phyloP scores from a whole-genome alignment of 331 rosid genomes.

The Malus hybrid region DNA sequence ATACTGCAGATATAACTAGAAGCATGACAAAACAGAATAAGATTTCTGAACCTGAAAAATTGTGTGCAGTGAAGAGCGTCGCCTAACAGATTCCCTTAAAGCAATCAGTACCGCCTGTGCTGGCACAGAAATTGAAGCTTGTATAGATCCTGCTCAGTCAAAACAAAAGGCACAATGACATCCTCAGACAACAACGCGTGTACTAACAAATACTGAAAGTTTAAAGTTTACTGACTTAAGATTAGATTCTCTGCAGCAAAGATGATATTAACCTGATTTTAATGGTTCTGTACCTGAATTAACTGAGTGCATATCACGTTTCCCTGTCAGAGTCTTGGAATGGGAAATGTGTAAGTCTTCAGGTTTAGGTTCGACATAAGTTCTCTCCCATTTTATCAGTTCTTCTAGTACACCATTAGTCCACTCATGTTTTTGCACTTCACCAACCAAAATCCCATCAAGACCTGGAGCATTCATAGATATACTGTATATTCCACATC shows the following conservation, averaged over 20 bases:
- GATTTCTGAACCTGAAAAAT: constrained; percentile 53
- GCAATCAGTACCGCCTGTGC: constrained; percentile 50
- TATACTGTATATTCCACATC: constrained; percentile 75
- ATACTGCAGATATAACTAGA: not conserved
- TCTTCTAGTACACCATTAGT: constrained; percentile 47
- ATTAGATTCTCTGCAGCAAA: not conserved
- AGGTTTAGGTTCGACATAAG: constrained; percentile 48
- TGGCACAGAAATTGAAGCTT: constrained; percentile 30
- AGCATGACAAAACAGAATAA: not conserved
- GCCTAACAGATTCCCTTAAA: constrained; percentile 65
- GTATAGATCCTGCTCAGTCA: constrained; percentile 27
- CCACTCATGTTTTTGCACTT: constrained; percentile 62
- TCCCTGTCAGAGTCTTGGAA: constrained; percentile 20
- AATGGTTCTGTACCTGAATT: constrained; percentile 19
- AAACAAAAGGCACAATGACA: constrained; percentile 24
- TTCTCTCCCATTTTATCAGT: constrained; percentile 82
- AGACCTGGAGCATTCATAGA: constrained; percentile 29
- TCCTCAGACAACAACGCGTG: not conserved
- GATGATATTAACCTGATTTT: constrained; percentile 38
- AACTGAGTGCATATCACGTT: constrained; percentile 20
- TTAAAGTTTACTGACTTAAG: not conserved
- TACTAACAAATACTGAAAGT: constrained; percentile 9
- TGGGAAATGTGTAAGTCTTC: constrained; percentile 30
- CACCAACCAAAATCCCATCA: constrained; percentile 43
- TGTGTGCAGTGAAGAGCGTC: constrained; percentile 69